Evolutionary conservation across 2,329 filamentous ascomycete genomes (phyloP).

Genomic region (Tolypocladium ovalisporum): DNA sequence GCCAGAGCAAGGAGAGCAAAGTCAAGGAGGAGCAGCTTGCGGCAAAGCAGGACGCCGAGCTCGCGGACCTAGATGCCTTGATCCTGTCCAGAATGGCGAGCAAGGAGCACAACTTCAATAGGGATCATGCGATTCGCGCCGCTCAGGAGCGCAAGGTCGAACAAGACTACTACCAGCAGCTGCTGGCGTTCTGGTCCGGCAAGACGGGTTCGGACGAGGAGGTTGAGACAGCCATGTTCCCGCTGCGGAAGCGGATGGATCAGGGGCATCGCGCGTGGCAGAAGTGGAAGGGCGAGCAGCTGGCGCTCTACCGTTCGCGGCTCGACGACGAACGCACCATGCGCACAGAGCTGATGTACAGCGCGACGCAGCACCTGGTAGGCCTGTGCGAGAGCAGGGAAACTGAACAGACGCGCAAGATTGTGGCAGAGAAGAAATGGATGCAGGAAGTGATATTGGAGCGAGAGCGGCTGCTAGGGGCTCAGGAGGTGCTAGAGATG

Average conservation of each 20-base stretch:
- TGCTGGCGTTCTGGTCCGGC: constrained; percentile 27
- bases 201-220: constrained; percentile 20
- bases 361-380: constrained; percentile 19
- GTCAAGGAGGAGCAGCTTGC: constrained; percentile 17
- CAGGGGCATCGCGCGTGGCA: constrained; percentile 27
- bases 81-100: constrained; percentile 18
- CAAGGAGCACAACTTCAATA: constrained; percentile 21
- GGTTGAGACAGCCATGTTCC: constrained; percentile 20
- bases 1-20: constrained; percentile 12
- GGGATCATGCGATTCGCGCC: constrained; percentile 30
- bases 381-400: constrained; percentile 17
- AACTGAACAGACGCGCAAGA: constrained; percentile 19
- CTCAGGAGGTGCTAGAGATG: constrained; percentile 30
- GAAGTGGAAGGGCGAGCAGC: constrained; percentile 27
- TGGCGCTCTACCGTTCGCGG: constrained; percentile 21
- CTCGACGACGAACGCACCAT: constrained; percentile 28
- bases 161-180: constrained; percentile 27
- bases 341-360: constrained; percentile 31
- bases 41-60: constrained; percentile 21
- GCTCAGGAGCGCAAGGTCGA: constrained; percentile 31
- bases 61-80: constrained; percentile 14
- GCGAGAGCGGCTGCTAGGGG: constrained; percentile 28
- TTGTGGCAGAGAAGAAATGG: constrained; percentile 36
- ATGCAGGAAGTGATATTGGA: constrained; percentile 31
- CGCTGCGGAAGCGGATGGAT: constrained; percentile 29